These are phyloP conservation scores for Papiliotrema nemorosa DNA, from an alignment of 1,284 basidiomycete species.

Conservation along the genomic window DNA sequence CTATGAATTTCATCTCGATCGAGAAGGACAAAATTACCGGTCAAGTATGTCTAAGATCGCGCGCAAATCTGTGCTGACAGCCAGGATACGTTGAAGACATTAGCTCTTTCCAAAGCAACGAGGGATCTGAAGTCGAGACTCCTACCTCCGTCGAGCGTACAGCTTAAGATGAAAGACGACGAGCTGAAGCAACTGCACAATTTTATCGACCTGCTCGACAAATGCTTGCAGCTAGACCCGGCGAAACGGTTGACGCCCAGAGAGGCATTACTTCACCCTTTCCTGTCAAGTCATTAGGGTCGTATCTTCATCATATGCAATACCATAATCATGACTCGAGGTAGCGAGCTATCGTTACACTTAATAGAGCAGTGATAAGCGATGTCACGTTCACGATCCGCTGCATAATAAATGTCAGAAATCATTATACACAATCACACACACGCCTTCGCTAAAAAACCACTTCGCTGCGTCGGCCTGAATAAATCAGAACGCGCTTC, in stretches of 20 bases:
- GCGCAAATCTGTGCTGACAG: slow-evolving; percentile 2
- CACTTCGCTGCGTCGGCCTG: no score
- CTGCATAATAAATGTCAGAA: no score
- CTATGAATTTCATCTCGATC: slow-evolving; percentile 59
- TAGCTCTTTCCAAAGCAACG: slow-evolving; percentile 77
- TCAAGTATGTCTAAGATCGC: slow-evolving; percentile 57
- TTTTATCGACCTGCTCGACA: slow-evolving; percentile 89
- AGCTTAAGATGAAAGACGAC: slow-evolving; percentile 73
- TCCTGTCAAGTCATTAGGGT: slow-evolving; percentile 55
- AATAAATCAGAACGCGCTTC: slow-evolving; percentile 10
- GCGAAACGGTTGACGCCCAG: slow-evolving; percentile 77
- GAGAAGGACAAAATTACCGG: slow-evolving; percentile 81
- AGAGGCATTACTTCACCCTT: slow-evolving; percentile 83
- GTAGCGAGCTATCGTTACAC: not conserved
- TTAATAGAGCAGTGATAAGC: not conserved
- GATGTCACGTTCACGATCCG: not conserved
- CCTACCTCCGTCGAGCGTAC: slow-evolving; percentile 68
- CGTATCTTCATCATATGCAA: not conserved
- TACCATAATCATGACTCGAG: not conserved
- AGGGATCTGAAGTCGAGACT: slow-evolving; percentile 77
- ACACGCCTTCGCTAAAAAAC: no score
- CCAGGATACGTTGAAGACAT: slow-evolving; percentile 74
- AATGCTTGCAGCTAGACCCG: slow-evolving; percentile 87
- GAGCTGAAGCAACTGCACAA: slow-evolving; percentile 77
- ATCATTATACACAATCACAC: no score